Percentiles rank a stretch among this genome's conserved stretches.
phyloP scores from a whole-genome alignment of 202 grass and related monocot species.

The Saccharum hybrid region DNA sequence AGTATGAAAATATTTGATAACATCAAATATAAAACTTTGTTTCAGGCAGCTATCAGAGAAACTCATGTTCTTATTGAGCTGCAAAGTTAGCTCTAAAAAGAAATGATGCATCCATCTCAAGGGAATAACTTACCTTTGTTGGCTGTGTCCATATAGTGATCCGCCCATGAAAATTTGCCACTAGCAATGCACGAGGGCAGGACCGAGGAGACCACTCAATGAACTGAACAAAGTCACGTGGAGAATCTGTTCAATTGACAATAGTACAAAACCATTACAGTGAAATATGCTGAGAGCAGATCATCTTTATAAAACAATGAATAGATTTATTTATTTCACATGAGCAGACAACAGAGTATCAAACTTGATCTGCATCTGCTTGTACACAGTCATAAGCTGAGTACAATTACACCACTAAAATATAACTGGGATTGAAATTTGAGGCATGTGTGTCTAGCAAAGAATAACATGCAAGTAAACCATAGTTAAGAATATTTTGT shows the following conservation, averaged over 20 bases:
- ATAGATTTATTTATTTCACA: neutral
- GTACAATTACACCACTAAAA: constrained; percentile 4
- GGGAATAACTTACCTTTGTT: constrained; percentile 62
- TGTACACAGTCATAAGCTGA: constrained; percentile 16
- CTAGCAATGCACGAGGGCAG: constrained; percentile 84
- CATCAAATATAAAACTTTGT: constrained; percentile 26
- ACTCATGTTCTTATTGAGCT: neutral
- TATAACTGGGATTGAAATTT: constrained; percentile 15
- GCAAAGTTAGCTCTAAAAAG: neutral
- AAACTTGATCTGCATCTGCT: constrained; percentile 4
- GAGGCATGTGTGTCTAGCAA: constrained; percentile 23
- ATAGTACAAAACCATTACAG: constrained; percentile 38
- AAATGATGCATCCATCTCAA: constrained; percentile 20
- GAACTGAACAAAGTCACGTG: constrained; percentile 96
- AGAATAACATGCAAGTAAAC: constrained; percentile 11
- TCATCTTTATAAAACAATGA: neutral
- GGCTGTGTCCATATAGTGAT: constrained; percentile 99
- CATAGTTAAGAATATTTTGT: constrained; percentile 16
- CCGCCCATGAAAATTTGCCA: constrained; percentile 97
- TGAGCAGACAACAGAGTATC: neutral
- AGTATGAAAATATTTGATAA: constrained; percentile 6
- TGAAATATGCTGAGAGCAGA: constrained; percentile 33
- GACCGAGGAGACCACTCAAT: constrained; percentile 97
- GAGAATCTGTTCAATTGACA: constrained; percentile 88
- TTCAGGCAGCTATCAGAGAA: constrained; percentile 14